Evolutionary conservation across 257 asterid genomes (phyloP), one percentile per base, ranked within the genome.

Genomic region (Nyctanthes arbortristis): DNA sequence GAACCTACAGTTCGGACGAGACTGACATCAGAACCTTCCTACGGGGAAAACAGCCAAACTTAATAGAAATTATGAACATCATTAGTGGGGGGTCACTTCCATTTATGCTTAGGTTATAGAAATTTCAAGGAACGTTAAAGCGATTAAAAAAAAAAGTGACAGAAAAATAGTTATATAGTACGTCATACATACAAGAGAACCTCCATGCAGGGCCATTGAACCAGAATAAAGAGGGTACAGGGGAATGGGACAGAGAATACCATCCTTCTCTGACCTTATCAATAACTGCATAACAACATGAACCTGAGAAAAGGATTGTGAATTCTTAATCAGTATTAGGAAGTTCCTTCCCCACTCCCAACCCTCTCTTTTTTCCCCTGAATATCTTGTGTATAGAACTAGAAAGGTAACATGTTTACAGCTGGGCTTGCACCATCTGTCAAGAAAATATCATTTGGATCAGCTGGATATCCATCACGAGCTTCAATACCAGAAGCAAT

Each of bases 391-490:
- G 45, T 35, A 61, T 16, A 61, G 9, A 67, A 32, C 31, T 31
- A 66, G 20, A 11, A 32, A 65, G 39, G 43, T 36, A 56, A 67
- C 28, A 64, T 52, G 25, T 33, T 28, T 86, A 94, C 99, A 76
- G 97, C 99, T 57, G 99, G 99, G 87, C 99, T 91, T 61, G 99
- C 99, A 56, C 99, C 99, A 77, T 94, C 99, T 22, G 98, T 94
- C 92, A 94, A 79, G 89, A 88, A 91, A 76, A 94, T 82, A 77
- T 94, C 98, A 69, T 94, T 82, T 52, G 98, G 91, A 82, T 94
- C 89, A 37, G 93, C 86, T 56, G 96, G 96, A 73, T 77, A 94
- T 37, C 99, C 98, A 85, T 94, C 99, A 59, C 99, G 99, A 69
- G 89, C 96, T 84, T 88, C 91, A 52, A 94, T 94, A 54, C 99